phyloP scores from a whole-genome alignment of 495 filamentous ascomycete species.

The Annulohypoxylon bovei region DNA sequence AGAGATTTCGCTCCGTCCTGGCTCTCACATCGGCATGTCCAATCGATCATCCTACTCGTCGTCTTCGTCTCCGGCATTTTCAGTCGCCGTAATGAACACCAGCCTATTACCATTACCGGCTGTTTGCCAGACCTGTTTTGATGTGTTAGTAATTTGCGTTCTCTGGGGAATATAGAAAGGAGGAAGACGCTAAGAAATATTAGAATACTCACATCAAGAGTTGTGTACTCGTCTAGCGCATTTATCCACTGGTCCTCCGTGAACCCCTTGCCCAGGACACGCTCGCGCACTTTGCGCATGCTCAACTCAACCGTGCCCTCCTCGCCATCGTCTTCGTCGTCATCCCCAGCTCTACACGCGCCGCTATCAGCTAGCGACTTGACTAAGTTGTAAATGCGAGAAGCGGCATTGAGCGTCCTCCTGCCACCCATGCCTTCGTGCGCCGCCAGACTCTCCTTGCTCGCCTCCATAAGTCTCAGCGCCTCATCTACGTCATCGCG shows the following conservation, averaged over 20 bases:
- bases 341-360: slow-evolving; percentile 72
- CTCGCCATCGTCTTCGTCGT: slow-evolving; percentile 40
- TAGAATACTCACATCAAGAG: slow-evolving; percentile 77
- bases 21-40: neutral
- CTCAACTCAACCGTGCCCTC: slow-evolving; percentile 74
- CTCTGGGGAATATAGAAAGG: neutral
- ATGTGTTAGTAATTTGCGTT: slow-evolving; percentile 33
- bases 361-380: slow-evolving; percentile 84
- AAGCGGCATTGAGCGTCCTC: slow-evolving; percentile 80
- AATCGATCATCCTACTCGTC: slow-evolving; percentile 15
- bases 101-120: slow-evolving; percentile 84
- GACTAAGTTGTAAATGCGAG: slow-evolving; percentile 93
- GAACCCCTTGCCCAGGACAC: slow-evolving; percentile 95
- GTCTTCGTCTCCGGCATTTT: slow-evolving; percentile 45
- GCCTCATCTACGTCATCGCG: slow-evolving; percentile 97
- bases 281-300: slow-evolving; percentile 84
- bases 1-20: neutral
- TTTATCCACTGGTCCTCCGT: slow-evolving; percentile 89
- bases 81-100: slow-evolving; percentile 70
- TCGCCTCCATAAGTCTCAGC: slow-evolving; percentile 86
- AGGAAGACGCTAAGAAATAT: slow-evolving; percentile 2
- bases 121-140: slow-evolving; percentile 89
- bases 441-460: slow-evolving; percentile 81
- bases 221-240: slow-evolving; percentile 88
- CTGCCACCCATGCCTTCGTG: slow-evolving; percentile 65